Evolutionary conservation across 2,329 filamentous ascomycete species (phyloP).

Genomic region (Pseudophaeomoniella oleicola): DNA sequence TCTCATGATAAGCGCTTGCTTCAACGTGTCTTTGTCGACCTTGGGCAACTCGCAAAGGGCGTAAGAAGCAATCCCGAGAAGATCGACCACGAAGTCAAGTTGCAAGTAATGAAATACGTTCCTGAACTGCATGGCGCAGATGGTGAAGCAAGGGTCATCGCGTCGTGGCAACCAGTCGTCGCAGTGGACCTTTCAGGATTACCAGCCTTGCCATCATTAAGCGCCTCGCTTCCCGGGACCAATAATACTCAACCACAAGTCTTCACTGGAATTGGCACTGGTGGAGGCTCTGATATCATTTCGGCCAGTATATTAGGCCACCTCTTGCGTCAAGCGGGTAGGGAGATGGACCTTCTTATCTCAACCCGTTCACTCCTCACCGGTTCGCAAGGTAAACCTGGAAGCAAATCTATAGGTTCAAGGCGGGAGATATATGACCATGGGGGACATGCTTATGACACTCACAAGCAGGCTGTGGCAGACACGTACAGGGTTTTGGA

Average conservation of each 20-base stretch:
- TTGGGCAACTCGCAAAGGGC: neutral
- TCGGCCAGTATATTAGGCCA: conserved; percentile 10
- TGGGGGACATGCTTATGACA: conserved; percentile 5
- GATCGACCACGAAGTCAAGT: neutral
- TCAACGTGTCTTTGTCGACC: neutral
- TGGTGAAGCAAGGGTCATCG: neutral
- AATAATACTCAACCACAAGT: neutral
- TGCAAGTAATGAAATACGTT: neutral
- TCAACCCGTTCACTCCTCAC: conserved; percentile 11
- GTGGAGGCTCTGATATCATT: conserved; percentile 12
- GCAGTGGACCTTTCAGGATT: neutral
- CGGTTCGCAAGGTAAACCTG: conserved; percentile 11
- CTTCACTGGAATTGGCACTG: conserved; percentile 9
- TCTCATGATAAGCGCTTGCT: neutral
- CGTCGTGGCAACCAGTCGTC: neutral
- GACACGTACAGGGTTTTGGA: conserved; percentile 9
- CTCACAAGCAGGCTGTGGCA: conserved; percentile 6
- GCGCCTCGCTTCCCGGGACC: neutral
- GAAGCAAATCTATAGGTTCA: conserved; percentile 8
- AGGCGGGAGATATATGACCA: conserved; percentile 11
- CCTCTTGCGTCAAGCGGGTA: conserved; percentile 4
- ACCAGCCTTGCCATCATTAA: neutral
- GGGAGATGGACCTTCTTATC: conserved; percentile 8
- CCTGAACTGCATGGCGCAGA: neutral
- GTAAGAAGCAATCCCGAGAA: neutral